Base-by-base conservation (phyloP, 805 yeast genomes). In the Tetrapisispora arboricola region DNA sequence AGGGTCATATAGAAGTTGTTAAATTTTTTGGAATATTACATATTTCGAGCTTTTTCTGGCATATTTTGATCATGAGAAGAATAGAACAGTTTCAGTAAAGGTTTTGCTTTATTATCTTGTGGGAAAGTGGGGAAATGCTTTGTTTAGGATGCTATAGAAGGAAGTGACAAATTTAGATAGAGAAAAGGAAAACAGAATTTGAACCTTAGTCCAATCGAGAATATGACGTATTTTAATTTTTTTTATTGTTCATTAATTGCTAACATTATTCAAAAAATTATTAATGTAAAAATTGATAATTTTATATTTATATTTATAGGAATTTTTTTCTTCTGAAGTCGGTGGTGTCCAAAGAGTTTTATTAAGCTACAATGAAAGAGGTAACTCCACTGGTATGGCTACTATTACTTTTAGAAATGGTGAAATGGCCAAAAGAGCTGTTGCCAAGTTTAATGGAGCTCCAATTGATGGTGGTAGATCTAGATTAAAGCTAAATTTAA, bases 371-470 rank as follows among this genome's bases (percentile, higher is more conserved):
- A 86, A 85, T 60, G 85, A 80, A 65, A 78, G 74, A 61, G 98
- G 97, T 40, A 78, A 78, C 64, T 85, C 94, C 49, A 83, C 83
- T 48, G 98, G 98, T 65, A 76, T 79, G 68, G 95, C 95, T 48
- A 86, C 92, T 43, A 75, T 92, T 55, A 71, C 80, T 44, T 92
- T 92, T 71, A 76, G 68, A 57, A 70, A 71, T 44, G 62, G 75
- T 39, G 78, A 79, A 44, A 72, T 73, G 60, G 97, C 97, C 39
- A 66, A 74, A 46, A 71, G 68, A 55, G 95, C 96, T 38, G 84
- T 84, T 55, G 76, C 78, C 57, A 80, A 79, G 56, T 90, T 81
- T 70, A 84, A 90, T 64, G 90, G 92, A 57, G 90, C 95, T 34
- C 88, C 95, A 57, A 84, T 92, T 54, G 98, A 92, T 60, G 80